phyloP scores from a whole-genome alignment of 768 basidiomycete genomes.

The Amanita exitialis region DNA sequence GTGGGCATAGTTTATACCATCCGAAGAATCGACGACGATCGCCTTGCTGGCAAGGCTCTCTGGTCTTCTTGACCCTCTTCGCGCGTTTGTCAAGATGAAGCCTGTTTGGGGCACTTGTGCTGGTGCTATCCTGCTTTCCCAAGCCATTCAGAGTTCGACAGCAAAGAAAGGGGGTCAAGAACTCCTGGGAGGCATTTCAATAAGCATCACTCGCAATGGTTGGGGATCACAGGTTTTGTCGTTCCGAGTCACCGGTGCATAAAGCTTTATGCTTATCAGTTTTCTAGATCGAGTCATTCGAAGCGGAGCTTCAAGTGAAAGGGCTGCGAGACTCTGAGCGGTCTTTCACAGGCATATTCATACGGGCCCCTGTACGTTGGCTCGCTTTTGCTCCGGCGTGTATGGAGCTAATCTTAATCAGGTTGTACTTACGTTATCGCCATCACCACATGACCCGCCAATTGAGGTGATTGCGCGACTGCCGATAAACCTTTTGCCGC shows the following conservation, averaged over 20 bases:
- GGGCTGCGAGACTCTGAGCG: slow-evolving; percentile 47
- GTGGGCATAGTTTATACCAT: not conserved
- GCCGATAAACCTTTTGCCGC: slow-evolving; percentile 20
- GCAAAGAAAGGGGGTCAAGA: slow-evolving; percentile 86
- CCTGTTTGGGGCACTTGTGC: slow-evolving; percentile 96
- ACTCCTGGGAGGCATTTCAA: slow-evolving; percentile 68
- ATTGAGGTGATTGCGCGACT: slow-evolving; percentile 18
- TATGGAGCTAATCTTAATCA: slow-evolving; percentile 17
- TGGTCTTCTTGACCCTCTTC: slow-evolving; percentile 74
- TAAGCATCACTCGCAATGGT: slow-evolving; percentile 79
- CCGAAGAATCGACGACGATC: slow-evolving; percentile 85
- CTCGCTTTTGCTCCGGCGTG: not conserved
- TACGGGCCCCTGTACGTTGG: slow-evolving; percentile 75
- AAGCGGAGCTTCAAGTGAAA: slow-evolving; percentile 58
- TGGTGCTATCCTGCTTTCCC: slow-evolving; percentile 82
- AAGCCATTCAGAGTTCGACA: slow-evolving; percentile 45
- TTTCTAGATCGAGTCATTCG: slow-evolving; percentile 80
- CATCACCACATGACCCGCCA: slow-evolving; percentile 38
- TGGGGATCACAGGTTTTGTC: slow-evolving; percentile 79
- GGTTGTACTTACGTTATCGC: slow-evolving; percentile 52
- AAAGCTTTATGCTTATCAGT: too few species aligned
- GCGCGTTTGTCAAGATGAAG: slow-evolving; percentile 57
- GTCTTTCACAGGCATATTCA: slow-evolving; percentile 82
- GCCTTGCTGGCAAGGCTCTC: slow-evolving; percentile 62
- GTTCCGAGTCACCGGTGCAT: too few species aligned